Evolutionary conservation across 257 asterid genomes (phyloP).

Genomic region (Primulina tabacum): DNA sequence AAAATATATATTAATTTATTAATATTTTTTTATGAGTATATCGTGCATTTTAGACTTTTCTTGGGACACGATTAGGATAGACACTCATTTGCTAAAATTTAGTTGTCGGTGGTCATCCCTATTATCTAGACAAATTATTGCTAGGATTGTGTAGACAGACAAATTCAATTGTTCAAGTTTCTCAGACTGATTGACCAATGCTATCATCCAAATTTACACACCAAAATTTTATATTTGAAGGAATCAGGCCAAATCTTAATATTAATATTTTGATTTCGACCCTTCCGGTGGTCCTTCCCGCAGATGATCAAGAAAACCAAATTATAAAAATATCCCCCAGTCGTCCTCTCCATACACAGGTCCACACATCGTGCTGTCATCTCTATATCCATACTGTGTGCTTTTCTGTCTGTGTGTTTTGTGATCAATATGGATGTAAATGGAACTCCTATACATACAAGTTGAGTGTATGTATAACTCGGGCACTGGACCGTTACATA

Average conservation of each 20-base stretch:
- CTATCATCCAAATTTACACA: neutral
- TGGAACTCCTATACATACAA: conserved; percentile 9
- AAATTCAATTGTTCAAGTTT: neutral
- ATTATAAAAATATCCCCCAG: neutral
- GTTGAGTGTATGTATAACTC: neutral
- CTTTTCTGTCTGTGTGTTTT: neutral
- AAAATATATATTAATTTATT: too few species aligned
- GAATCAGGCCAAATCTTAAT: neutral
- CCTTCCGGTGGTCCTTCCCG: conserved; percentile 35
- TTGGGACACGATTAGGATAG: too few species aligned
- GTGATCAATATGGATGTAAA: neutral
- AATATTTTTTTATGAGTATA: too few species aligned
- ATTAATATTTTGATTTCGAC: conserved; percentile 17
- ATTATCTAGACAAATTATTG: neutral
- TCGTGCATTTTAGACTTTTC: too few species aligned
- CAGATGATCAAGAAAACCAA: neutral
- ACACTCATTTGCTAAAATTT: too few species aligned
- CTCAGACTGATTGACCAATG: too few species aligned
- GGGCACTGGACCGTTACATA: neutral
- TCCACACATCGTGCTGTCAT: conserved; percentile 52
- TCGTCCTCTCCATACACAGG: conserved; percentile 38
- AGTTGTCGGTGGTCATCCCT: too few species aligned
- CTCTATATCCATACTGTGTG: conserved; percentile 21
- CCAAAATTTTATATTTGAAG: neutral
- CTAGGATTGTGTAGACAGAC: neutral